Evolutionary conservation across 805 yeast species (phyloP).

Genomic region (Saccharomycopsis amapae): DNA sequence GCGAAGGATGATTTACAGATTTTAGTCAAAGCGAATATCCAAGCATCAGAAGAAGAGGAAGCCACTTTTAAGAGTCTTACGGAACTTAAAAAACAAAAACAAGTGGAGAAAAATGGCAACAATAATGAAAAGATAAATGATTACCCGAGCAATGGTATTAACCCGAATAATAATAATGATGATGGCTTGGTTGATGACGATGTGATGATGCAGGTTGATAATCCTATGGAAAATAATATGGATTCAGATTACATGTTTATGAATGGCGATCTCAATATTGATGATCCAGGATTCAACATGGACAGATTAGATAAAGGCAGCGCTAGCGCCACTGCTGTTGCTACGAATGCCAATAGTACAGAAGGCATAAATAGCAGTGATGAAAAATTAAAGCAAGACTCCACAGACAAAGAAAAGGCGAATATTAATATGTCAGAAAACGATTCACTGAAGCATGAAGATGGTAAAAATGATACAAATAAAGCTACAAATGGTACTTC

Average conservation of each 20-base stretch:
- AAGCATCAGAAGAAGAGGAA: not conserved
- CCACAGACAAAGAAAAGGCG: not conserved
- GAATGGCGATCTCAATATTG: slow-evolving; percentile 6
- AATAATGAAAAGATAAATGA: not conserved
- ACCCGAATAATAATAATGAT: not conserved
- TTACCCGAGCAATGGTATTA: slow-evolving; percentile 3
- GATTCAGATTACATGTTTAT: slow-evolving; percentile 7
- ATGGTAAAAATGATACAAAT: slow-evolving; percentile 9
- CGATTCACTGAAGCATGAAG: not conserved
- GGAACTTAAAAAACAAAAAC: not conserved
- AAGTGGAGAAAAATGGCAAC: not conserved
- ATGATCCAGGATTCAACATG: slow-evolving; percentile 8
- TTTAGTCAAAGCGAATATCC: slow-evolving; percentile 5
- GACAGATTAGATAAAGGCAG: not conserved
- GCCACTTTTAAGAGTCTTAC: not conserved
- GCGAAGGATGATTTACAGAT: not conserved
- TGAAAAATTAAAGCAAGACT: too few relatives aligned
- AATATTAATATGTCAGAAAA: not conserved
- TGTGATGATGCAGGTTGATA: slow-evolving; percentile 1
- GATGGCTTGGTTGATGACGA: too few relatives aligned
- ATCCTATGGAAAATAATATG: not conserved
- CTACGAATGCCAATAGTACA: not conserved
- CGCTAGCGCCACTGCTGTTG: not conserved
- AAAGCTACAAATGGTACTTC: slow-evolving; percentile 8
- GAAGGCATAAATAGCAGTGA: not conserved